A percentile compares a stretch with the other conserved stretches of the same genome.
phyloP scores from a whole-genome alignment of 78 protist species.

The Dictyostelium purpureum region DNA sequence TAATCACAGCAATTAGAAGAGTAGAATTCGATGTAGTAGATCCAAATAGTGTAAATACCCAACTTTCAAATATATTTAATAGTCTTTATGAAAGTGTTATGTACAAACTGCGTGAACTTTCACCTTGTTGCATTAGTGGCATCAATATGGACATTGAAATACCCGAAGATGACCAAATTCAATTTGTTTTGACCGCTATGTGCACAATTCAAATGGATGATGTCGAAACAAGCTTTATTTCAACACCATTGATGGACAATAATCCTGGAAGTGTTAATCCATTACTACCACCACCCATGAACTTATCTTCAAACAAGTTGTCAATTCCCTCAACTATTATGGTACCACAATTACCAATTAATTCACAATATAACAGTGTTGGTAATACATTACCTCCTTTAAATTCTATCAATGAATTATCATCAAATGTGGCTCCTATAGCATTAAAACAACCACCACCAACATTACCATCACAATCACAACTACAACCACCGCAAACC shows the following conservation, averaged over 20 bases:
- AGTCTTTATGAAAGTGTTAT: conserved; percentile 61
- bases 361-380: neutral
- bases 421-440: neutral
- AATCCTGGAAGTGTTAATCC: neutral
- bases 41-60: conserved; percentile 51
- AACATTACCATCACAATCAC: neutral
- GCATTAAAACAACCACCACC: neutral
- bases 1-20: conserved; percentile 69
- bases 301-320: conserved; percentile 4
- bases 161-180: conserved; percentile 72
- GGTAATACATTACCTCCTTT: neutral
- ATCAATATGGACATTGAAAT: conserved; percentile 64
- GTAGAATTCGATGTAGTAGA: conserved; percentile 68
- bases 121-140: conserved; percentile 53
- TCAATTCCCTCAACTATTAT: conserved; percentile 36
- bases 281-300: conserved; percentile 34
- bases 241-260: neutral
- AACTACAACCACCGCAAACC: neutral
- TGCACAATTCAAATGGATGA: conserved; percentile 37
- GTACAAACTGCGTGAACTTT: conserved; percentile 69
- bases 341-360: neutral
- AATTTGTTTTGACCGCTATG: conserved; percentile 75
- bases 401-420: neutral
- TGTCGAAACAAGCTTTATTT: neutral
- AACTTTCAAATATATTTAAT: conserved; percentile 54